Evolutionary conservation across 2,329 filamentous ascomycete species (phyloP).

Genomic region (Colletotrichum caudatum): DNA sequence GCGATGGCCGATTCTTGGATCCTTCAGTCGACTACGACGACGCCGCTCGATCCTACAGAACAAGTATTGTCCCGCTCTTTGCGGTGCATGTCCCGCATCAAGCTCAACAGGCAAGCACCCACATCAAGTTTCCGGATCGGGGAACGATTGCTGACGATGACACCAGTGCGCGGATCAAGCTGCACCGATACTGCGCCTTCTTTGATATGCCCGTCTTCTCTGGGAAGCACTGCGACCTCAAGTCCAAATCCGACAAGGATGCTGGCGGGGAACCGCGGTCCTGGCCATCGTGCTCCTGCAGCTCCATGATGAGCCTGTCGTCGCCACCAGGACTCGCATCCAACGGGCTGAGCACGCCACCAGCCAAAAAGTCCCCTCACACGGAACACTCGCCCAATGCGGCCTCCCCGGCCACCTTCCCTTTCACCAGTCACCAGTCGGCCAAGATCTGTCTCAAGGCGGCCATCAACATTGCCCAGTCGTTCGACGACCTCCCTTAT

Average conservation of each 20-base stretch:
- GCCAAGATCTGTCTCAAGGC: constrained; percentile 63
- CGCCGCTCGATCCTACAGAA: constrained; percentile 54
- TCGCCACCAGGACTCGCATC: constrained; percentile 49
- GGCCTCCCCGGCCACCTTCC: constrained; percentile 48
- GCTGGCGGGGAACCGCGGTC: constrained; percentile 48
- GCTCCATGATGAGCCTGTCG: constrained; percentile 46
- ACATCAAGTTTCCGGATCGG: neutral
- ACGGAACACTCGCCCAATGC: constrained; percentile 34
- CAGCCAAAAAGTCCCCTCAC: constrained; percentile 44
- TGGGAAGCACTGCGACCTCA: constrained; percentile 62
- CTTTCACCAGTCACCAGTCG: constrained; percentile 60
- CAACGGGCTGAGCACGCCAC: constrained; percentile 45
- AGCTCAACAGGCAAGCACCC: constrained; percentile 58
- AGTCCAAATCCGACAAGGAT: constrained; percentile 46
- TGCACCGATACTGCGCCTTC: constrained; percentile 65
- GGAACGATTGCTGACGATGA: constrained; percentile 6
- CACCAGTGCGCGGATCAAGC: constrained; percentile 61
- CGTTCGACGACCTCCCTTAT: constrained; percentile 60
- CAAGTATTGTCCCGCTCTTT: constrained; percentile 57
- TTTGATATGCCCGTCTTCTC: constrained; percentile 62
- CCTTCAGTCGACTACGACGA: constrained; percentile 49
- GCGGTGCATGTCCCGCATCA: constrained; percentile 61
- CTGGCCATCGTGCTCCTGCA: constrained; percentile 53
- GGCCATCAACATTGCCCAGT: constrained; percentile 60
- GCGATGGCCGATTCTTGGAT: constrained; percentile 53